A percentile compares a stretch with the other conserved stretches of the same genome.
phyloP scores from a whole-genome alignment of 116 monocot genomes.

The Dioscorea cayenensis region DNA sequence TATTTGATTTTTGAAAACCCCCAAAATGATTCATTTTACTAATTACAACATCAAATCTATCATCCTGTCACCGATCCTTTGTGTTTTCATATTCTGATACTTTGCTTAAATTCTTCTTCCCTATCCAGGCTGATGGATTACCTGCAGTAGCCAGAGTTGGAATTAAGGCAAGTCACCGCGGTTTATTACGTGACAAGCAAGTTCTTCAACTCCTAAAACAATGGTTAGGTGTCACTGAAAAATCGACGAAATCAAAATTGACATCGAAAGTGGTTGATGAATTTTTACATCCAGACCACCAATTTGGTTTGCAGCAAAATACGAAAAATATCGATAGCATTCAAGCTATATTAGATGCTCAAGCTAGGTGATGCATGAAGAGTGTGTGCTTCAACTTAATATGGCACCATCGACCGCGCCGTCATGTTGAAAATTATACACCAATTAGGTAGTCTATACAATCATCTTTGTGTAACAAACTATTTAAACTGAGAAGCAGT shows the following conservation, averaged over 20 bases:
- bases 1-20: not conserved
- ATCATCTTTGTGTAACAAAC: no score
- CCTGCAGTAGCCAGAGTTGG: slow-evolving; percentile 34
- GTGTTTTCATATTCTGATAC: not conserved
- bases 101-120: not conserved
- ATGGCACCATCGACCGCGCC: no score
- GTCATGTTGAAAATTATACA: no score
- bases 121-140: slow-evolving; percentile 49
- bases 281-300: not conserved
- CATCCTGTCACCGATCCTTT: not conserved
- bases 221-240: slow-evolving; percentile 42
- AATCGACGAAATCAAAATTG: not conserved
- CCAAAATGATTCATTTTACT: not conserved
- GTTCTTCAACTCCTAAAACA: slow-evolving; percentile 46
- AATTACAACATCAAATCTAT: not conserved
- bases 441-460: no score
- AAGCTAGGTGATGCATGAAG: no score
- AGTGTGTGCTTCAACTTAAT: no score
- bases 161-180: slow-evolving; percentile 41
- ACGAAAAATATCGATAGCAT: not conserved
- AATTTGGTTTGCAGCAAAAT: not conserved
- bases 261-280: slow-evolving; percentile 35
- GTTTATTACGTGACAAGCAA: slow-evolving; percentile 25
- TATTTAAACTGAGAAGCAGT: no score
- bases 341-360: no score